A percentile compares a stretch with the other conserved stretches of the same genome.
Conservation (phyloP, 2,329 filamentous ascomycete species). For the Xylariaceae sp. region DNA sequence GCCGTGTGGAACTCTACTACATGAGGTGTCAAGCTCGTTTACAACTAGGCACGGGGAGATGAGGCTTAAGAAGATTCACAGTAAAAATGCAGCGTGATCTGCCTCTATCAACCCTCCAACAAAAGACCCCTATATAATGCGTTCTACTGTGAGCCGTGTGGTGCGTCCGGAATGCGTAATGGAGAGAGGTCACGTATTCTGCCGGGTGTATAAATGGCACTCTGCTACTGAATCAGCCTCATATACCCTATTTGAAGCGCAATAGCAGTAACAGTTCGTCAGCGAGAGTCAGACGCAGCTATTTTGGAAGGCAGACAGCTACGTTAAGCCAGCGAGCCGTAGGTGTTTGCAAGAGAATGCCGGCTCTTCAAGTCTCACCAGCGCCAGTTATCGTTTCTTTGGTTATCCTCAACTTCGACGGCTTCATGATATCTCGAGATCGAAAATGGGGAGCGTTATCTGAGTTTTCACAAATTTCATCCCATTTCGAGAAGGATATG, state of each 20-base stretch:
- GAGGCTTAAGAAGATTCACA: slow-evolving; percentile 18
- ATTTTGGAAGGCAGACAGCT: no score
- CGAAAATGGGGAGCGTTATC: neutral
- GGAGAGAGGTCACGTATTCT: slow-evolving; percentile 12
- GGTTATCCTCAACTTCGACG: no score
- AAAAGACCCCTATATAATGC: neutral
- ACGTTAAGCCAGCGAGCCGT: no score
- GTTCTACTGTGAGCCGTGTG: slow-evolving; percentile 24
- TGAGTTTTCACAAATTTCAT: no score
- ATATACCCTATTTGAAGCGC: neutral
- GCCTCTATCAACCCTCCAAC: neutral
- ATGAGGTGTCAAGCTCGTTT: slow-evolving; percentile 62
- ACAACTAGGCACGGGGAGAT: slow-evolving; percentile 82
- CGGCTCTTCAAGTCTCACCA: neutral
- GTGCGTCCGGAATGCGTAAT: slow-evolving; percentile 21
- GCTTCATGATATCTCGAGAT: no score
- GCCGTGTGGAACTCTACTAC: slow-evolving; percentile 58
- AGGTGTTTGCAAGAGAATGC: neutral
- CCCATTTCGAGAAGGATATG: no score
- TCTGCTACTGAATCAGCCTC: neutral
- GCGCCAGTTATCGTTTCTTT: neutral
- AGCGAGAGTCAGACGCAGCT: no score
- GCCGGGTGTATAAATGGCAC: neutral
- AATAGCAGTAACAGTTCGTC: neutral
- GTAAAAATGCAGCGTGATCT: neutral